phyloP scores from a whole-genome alignment of 2,329 filamentous ascomycete genomes.

The Alternaria rosae region DNA sequence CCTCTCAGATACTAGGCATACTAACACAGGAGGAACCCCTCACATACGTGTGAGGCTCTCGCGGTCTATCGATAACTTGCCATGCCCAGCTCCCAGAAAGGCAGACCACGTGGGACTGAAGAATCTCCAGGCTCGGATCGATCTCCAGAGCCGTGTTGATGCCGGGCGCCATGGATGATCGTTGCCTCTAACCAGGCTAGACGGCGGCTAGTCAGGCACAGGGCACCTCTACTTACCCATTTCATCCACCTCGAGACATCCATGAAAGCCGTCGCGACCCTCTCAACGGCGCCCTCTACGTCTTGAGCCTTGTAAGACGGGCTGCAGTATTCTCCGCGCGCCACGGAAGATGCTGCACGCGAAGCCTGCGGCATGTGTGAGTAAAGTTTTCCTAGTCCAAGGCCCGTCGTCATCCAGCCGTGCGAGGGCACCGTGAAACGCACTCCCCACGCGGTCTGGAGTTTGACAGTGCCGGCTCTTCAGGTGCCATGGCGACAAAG shows the following conservation, averaged over 20 bases:
- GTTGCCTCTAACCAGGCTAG: conserved; percentile 35
- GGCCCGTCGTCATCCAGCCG: conserved; percentile 17
- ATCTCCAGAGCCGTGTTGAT: conserved; percentile 33
- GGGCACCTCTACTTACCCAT: conserved; percentile 20
- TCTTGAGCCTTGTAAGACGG: conserved; percentile 24
- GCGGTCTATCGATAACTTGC: background rate
- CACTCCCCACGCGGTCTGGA: conserved; percentile 15
- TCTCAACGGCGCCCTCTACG: conserved; percentile 11
- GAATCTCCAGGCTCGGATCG: conserved; percentile 22
- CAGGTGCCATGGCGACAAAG: conserved; percentile 24
- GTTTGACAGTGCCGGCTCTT: conserved; percentile 22
- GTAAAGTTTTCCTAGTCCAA: conserved; percentile 21
- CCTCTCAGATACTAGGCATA: background rate
- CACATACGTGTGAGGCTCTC: background rate
- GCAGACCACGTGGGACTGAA: conserved; percentile 21
- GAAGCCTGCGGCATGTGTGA: conserved; percentile 50
- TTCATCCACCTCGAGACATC: conserved; percentile 20
- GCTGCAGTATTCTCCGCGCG: conserved; percentile 26
- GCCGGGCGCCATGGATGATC: conserved; percentile 29
- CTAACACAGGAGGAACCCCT: background rate
- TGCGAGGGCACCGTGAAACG: conserved; percentile 31
- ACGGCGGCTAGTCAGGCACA: conserved; percentile 24
- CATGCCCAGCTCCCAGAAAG: background rate
- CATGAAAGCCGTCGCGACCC: conserved; percentile 11
- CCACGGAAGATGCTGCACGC: conserved; percentile 44